Conservation (phyloP, 1,284 basidiomycete species). For the Amylostereum chailletii region DNA sequence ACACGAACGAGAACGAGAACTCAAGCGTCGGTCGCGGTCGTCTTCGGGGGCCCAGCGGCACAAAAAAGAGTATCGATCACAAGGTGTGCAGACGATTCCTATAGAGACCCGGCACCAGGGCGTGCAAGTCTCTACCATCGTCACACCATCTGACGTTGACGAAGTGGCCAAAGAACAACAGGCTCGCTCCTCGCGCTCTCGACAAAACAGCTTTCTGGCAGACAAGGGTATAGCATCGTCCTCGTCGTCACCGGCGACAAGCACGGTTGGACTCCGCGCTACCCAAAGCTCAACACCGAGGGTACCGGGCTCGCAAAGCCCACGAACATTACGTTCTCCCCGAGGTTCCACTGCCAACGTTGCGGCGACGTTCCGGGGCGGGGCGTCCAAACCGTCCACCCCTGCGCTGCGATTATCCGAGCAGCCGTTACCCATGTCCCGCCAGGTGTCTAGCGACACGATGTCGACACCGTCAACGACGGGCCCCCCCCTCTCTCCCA, state of each 20-base stretch:
- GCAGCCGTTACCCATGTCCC: conserved; percentile 18
- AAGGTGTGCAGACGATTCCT: conserved; percentile 53
- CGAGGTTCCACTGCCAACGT: conserved; percentile 23
- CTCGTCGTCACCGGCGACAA: too few species aligned
- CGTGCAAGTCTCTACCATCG: conserved; percentile 37
- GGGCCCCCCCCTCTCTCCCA: conserved; percentile 35
- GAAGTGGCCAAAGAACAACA: conserved; percentile 11
- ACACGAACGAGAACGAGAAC: conserved; percentile 27
- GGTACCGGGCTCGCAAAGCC: conserved; percentile 19
- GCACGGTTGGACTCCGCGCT: too few species aligned
- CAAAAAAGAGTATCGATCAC: conserved; percentile 42
- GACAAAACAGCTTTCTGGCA: conserved; percentile 1
- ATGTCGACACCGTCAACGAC: conserved; percentile 39
- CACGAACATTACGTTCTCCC: conserved; percentile 24
- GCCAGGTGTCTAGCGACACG: conserved; percentile 24
- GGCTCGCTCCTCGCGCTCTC: conserved; percentile 1
- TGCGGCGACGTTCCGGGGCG: conserved; percentile 10
- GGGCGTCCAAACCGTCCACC: conserved; percentile 13
- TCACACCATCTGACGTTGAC: conserved; percentile 10
- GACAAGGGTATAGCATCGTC: too few species aligned
- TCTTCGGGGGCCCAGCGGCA: conserved; percentile 27
- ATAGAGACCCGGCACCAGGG: conserved; percentile 40
- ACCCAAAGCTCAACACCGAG: too few species aligned
- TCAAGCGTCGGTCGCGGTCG: conserved; percentile 24
- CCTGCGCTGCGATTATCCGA: conserved; percentile 18